phyloP scores from a whole-genome alignment of 805 yeast species.

The Blastobotrys attinorum region DNA sequence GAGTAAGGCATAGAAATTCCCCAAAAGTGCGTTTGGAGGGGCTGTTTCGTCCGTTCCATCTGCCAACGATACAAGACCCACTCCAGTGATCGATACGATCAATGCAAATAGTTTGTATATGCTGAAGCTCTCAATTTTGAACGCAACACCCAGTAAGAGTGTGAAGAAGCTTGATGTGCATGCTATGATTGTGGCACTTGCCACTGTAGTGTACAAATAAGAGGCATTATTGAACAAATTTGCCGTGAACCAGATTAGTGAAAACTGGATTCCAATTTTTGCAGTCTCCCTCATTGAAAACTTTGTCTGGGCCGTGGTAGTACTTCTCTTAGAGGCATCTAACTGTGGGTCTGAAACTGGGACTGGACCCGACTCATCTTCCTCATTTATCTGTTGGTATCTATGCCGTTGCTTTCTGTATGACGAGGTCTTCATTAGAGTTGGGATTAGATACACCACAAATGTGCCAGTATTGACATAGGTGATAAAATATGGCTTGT shows the following conservation, averaged over 20 bases:
- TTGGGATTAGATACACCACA: constrained; percentile 51
- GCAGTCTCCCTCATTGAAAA: constrained; percentile 52
- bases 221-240: constrained; percentile 86
- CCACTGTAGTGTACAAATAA: constrained; percentile 81
- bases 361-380: constrained; percentile 4
- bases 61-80: constrained; percentile 62
- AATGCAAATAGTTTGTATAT: constrained; percentile 61
- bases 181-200: constrained; percentile 86
- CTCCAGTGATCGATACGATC: constrained; percentile 66
- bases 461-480: constrained; percentile 86
- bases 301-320: no score
- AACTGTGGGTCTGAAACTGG: neutral
- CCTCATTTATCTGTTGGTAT: neutral
- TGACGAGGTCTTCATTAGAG: constrained; percentile 4
- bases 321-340: no score
- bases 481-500: constrained; percentile 89
- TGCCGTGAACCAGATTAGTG: constrained; percentile 83
- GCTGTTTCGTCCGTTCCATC: constrained; percentile 23
- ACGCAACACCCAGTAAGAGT: constrained; percentile 65
- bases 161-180: constrained; percentile 94
- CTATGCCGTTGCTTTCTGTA: neutral
- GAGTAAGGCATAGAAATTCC: constrained; percentile 69
- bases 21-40: constrained; percentile 34
- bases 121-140: constrained; percentile 63
- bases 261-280: constrained; percentile 67